A percentile compares a stretch with the other conserved stretches of the same genome.
Conservation (phyloP, 2,329 filamentous ascomycete species). For the Xylariales sp. region DNA sequence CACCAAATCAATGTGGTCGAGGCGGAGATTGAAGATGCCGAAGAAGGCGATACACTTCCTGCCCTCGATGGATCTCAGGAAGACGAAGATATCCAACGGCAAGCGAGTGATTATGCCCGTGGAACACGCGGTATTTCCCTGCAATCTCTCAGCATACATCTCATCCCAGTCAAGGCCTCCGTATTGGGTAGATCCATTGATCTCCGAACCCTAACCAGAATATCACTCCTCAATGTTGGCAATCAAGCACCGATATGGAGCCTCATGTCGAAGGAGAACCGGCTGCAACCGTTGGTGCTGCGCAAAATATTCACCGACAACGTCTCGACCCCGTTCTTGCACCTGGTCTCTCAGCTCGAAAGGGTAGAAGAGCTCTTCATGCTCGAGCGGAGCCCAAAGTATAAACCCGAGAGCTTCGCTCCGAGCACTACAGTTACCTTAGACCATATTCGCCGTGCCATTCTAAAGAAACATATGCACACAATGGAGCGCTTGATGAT, state of each 20-base stretch:
- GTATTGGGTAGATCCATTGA: conserved; percentile 54
- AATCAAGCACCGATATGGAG: conserved; percentile 57
- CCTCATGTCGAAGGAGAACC: conserved; percentile 50
- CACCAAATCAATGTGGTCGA: conserved; percentile 30
- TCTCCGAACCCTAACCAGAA: conserved; percentile 46
- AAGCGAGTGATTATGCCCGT: conserved; percentile 50
- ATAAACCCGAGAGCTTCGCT: conserved; percentile 49
- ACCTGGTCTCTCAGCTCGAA: conserved; percentile 46
- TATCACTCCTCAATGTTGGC: conserved; percentile 62
- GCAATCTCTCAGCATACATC: conserved; percentile 48
- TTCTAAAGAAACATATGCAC: conserved; percentile 53
- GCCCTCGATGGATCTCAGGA: conserved; percentile 6
- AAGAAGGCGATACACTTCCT: conserved; percentile 20
- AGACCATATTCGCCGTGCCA: conserved; percentile 52
- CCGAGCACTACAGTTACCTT: conserved; percentile 45
- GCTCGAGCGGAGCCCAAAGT: conserved; percentile 47
- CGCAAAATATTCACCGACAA: conserved; percentile 61
- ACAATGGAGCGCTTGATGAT: conserved; percentile 55
- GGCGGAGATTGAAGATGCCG: conserved; percentile 30
- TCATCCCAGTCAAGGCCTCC: conserved; percentile 56
- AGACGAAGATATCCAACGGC: conserved; percentile 16
- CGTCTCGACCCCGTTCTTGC: conserved; percentile 51
- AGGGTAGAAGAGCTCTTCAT: conserved; percentile 56
- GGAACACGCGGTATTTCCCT: conserved; percentile 55
- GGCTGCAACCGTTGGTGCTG: conserved; percentile 44